Conservation (phyloP, 495 filamentous ascomycete species). For the Penicillium chermesinum region DNA sequence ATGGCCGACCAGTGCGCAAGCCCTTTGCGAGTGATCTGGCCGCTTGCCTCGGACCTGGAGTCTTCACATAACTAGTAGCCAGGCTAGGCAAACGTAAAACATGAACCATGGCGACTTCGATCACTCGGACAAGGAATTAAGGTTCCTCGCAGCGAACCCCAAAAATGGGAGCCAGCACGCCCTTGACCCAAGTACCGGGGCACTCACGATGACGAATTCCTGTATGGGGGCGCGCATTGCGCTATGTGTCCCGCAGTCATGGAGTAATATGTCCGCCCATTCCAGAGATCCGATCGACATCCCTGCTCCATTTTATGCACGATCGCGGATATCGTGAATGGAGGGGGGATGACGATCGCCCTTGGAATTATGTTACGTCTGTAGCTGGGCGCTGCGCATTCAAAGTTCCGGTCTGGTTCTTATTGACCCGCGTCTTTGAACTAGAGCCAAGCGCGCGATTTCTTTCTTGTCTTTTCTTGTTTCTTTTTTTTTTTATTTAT, state of each 20-base stretch:
- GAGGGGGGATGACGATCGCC: slow-evolving; percentile 12
- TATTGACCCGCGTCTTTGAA: no score
- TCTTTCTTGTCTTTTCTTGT: no score
- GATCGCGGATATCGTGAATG: slow-evolving; percentile 21
- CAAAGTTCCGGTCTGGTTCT: no score
- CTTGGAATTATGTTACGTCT: slow-evolving; percentile 8
- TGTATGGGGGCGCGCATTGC: slow-evolving; percentile 11
- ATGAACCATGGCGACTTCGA: not conserved
- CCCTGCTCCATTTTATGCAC: slow-evolving; percentile 26
- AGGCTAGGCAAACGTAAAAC: no score
- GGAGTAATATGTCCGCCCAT: slow-evolving; percentile 11
- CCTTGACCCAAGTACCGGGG: slow-evolving; percentile 12
- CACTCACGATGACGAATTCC: slow-evolving; percentile 20
- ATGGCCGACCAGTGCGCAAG: no score
- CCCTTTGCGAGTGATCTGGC: no score
- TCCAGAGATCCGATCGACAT: slow-evolving; percentile 30
- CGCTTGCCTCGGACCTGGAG: no score
- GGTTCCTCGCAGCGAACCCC: slow-evolving; percentile 1
- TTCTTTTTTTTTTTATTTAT: no score
- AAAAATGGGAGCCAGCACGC: slow-evolving; percentile 5
- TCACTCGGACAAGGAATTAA: slow-evolving; percentile 1
- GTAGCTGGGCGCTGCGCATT: no score
- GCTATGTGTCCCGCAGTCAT: slow-evolving; percentile 5
- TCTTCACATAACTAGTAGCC: no score
- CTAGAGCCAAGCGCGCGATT: no score